Evolutionary conservation across 2,329 filamentous ascomycete species (phyloP), one percentile per base, ranked within the genome.

Genomic region (Arthroderma sp.): DNA sequence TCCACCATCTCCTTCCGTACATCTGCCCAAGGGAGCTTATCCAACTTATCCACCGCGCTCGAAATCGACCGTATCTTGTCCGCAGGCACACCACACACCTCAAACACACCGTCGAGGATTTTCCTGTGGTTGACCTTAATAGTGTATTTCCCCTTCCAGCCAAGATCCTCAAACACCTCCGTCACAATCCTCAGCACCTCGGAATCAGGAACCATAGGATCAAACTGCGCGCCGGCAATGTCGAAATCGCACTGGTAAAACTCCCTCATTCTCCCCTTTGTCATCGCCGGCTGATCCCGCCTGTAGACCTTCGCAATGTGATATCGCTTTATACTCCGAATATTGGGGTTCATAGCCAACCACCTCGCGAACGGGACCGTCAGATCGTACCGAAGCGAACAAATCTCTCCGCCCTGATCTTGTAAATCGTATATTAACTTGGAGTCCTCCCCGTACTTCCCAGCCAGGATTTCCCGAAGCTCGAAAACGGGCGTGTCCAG

Each of bases 241-340:
- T 95, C 88, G 59, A 95, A 93, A 67, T 96, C 89, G 69, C 88
- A 95, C 66, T 95, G 88, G 69, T 93, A 94, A 66, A 94, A 94
- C 66, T 95, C 89, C 58, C 89, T 78, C 83, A 94, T 91, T 44
- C 88, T 79, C 42, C 88, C 89, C 63, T 93, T 91, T 50, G 82
- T 85, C 68, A 95, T 47, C 49, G 86, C 83, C 27, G 83, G 83
- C 63, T 87, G 82, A 62, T 88, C 83, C 61, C 83, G 70, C 50
- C 83, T 74, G 68, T 87, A 88, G 42, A 94, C 88, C 69, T 94
- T 94, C 54, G 86, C 87, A 54, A 96, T 88, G 68, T 94, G 87
- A 65, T 94, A 95, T 58, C 89, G 78, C 71, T 94, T 94, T 68
- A 94, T 89, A 64, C 74, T 82, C 63, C 84, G 79, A 45, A 93